Base-by-base conservation (phyloP, 164 flowering plant genomes). In the Stephania cephalantha region DNA sequence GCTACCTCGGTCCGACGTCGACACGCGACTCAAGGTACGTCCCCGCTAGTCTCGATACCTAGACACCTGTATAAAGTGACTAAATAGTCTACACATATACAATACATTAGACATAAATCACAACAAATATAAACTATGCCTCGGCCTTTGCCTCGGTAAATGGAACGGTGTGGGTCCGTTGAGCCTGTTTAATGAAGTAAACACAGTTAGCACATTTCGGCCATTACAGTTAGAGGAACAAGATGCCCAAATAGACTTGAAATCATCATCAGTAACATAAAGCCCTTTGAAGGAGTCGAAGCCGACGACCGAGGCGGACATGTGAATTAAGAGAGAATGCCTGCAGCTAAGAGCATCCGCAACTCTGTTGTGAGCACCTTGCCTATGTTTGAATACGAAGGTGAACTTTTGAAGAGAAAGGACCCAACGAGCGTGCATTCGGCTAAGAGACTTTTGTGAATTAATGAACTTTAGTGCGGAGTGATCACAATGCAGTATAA, bases 311-410 rank as follows among this genome's bases (percentile, higher is more conserved):
- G n/a, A n/a, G 58, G 30, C 48, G 55, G 18, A 11, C 2, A 13
- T 6, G 9, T 46, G 67, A 58, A 55, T 5, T 44, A 4, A 8
- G 35, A 4, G 58, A 10, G 6, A 72, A 7, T 15, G n/a, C n/a
- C 12, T 9, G 31, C 44, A 50, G 18, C 30, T 30, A 18, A 72
- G 45, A 15, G 50, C 67, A 72, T 72, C 22, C 12, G 12, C 46
- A 5, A 55, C 67, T 10, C 11, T 20, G 17, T 72, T 72, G 1
- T 11, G 25, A 2, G 8, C 15, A 3, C 65, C 66, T 18, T 10
- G 22, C 44, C 58, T 58, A 46, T 72, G 74, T 15, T 72, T 72
- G 7, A 72, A 44, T 4, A 72, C 66, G 55, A 72, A 72, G n/a
- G 67, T 72, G 45, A 29, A 72, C 25, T 30, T 10, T 30, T 72